Evolutionary conservation across 2,329 filamentous ascomycete species (phyloP).

Genomic region (Davidsoniella neocaledoniae): DNA sequence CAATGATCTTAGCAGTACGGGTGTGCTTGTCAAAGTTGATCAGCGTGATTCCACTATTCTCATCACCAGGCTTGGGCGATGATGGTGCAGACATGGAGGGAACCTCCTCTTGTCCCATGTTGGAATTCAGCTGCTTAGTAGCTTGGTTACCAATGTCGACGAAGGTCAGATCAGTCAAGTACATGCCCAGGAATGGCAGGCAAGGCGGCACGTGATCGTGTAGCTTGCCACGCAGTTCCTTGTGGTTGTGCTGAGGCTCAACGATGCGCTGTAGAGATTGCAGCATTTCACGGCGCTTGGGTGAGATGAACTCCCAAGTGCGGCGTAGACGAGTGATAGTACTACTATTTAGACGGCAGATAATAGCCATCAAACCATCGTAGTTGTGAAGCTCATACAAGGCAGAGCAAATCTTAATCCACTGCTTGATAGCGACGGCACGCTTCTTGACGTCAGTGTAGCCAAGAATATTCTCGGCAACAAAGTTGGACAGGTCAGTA

Average conservation of each 20-base stretch:
- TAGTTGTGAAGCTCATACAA: slow-evolving; percentile 89
- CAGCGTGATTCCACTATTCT: slow-evolving; percentile 52
- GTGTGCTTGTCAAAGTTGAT: slow-evolving; percentile 98
- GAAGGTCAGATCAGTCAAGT: slow-evolving; percentile 90
- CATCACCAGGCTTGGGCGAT: slow-evolving; percentile 31
- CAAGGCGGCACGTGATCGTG: slow-evolving; percentile 81
- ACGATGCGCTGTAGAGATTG: slow-evolving; percentile 69
- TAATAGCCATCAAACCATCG: slow-evolving; percentile 90
- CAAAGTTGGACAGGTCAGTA: slow-evolving; percentile 80
- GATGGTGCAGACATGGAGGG: slow-evolving; percentile 37
- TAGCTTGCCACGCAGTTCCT: slow-evolving; percentile 64
- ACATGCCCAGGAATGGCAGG: slow-evolving; percentile 89
- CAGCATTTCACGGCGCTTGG: slow-evolving; percentile 65
- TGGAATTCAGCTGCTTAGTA: slow-evolving; percentile 52
- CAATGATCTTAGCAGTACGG: slow-evolving; percentile 87
- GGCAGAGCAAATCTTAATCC: slow-evolving; percentile 85
- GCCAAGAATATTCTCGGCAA: slow-evolving; percentile 80
- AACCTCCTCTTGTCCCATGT: slow-evolving; percentile 16
- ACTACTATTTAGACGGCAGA: slow-evolving; percentile 83
- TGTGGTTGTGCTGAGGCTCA: slow-evolving; percentile 82
- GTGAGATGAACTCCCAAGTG: slow-evolving; percentile 81
- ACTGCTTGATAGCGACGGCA: slow-evolving; percentile 82
- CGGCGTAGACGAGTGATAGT: slow-evolving; percentile 74
- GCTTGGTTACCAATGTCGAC: slow-evolving; percentile 86
- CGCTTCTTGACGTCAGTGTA: slow-evolving; percentile 86